Base-by-base conservation (phyloP, 2,329 filamentous ascomycete species). In the Penicillium sp. region DNA sequence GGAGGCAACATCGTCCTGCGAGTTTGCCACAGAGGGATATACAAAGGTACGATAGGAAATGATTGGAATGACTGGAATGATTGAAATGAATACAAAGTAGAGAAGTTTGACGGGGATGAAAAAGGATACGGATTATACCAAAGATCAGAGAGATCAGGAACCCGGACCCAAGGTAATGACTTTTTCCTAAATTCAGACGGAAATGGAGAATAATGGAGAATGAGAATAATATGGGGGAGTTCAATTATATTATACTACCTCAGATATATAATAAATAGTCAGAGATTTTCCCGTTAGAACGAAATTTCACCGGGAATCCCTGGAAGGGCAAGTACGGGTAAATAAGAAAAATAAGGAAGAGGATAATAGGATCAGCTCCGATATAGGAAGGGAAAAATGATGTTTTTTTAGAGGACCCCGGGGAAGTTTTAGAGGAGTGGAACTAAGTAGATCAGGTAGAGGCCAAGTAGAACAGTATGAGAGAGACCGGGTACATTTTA, bases 1-100 rank as follows among this genome's bases (percentile, higher is more conserved):
- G 78, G 76, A 57, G 77, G 75, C 51, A 80, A 66, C 78, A 80
- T 80, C 24, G 57, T 55, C 50, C 16, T n/a, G 7, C n/a, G 8
- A 38, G n/a, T 38, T 38, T 18, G 10, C 35, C 35, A 37, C 35
- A 31, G 7, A 22, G 39, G n/a, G n/a, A 9, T 8, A 18, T 18
- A n/a, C 10, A 9, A 18, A 37, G 3, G 5, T 18, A 20, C 4
- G 8, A 18, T 16, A 16, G 6, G 14, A 34, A 34, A 38, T 37
- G 34, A n/a, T n/a, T n/a, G 1, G 11, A 38, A 20, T 20, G 38
- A 40, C n/a, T 24, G 24, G 24, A 18, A 37, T 37, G 34, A n/a
- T n/a, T 26, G 2, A 20, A 39, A 22, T 22, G 39, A 42, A 24
- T 39, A 7, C 7, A 14, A 14, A 24, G 13, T 14, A 14, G 38